Percentiles rank a stretch among this genome's conserved stretches.
phyloP scores from a whole-genome alignment of 768 basidiomycete genomes.

The Scleroderma bovista region DNA sequence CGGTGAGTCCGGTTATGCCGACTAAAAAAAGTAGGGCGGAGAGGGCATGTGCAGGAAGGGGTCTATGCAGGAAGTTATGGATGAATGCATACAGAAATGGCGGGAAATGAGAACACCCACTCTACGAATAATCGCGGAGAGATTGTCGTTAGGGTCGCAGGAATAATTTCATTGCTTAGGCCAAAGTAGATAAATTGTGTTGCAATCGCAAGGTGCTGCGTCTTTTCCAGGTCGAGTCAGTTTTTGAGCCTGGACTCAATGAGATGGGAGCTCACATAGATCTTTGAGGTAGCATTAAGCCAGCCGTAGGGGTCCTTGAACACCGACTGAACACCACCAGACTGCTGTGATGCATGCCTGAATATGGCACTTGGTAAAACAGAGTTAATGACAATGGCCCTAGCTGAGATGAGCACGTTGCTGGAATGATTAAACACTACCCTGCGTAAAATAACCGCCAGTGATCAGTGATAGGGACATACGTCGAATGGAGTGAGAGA shows the following conservation, averaged over 20 bases:
- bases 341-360: slow-evolving; percentile 39
- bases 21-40: slow-evolving; percentile 42
- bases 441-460: slow-evolving; percentile 29
- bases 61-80: slow-evolving; percentile 29
- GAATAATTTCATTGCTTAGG: slow-evolving; percentile 30
- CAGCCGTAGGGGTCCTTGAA: slow-evolving; percentile 50
- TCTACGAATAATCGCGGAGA: slow-evolving; percentile 51
- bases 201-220: slow-evolving; percentile 50
- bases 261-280: slow-evolving; percentile 33
- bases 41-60: slow-evolving; percentile 48
- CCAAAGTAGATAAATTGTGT: slow-evolving; percentile 61
- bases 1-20: slow-evolving; percentile 41
- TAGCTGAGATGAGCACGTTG: slow-evolving; percentile 45
- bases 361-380: slow-evolving; percentile 60
- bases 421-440: slow-evolving; percentile 34
- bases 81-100: background rate
- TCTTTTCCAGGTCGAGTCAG: slow-evolving; percentile 29
- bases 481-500: background rate
- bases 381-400: slow-evolving; percentile 43
- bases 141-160: slow-evolving; percentile 36
- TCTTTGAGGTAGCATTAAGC: slow-evolving; percentile 40
- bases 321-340: slow-evolving; percentile 36
- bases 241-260: background rate
- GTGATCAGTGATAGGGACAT: background rate
- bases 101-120: slow-evolving; percentile 33